Evolutionary conservation across 768 basidiomycete species (phyloP).

Genomic region (Mycena floridula): DNA sequence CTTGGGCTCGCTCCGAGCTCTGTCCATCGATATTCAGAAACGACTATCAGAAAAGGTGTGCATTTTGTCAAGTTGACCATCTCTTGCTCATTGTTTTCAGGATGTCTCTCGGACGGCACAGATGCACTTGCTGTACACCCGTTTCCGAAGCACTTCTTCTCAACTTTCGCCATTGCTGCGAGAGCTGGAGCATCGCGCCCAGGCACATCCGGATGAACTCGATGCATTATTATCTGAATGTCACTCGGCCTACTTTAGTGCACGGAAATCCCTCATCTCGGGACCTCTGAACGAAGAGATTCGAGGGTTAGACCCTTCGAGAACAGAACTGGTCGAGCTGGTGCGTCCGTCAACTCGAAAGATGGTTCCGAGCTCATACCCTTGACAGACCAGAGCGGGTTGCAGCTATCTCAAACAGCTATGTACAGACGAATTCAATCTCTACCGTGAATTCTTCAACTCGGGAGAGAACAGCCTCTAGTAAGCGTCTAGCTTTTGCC

Average conservation of each 20-base stretch:
- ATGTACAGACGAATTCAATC: slow-evolving; percentile 82
- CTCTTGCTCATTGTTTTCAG: slow-evolving; percentile 25
- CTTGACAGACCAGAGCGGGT: slow-evolving; percentile 73
- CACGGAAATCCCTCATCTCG: slow-evolving; percentile 66
- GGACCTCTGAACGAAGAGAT: slow-evolving; percentile 78
- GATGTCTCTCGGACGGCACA: slow-evolving; percentile 77
- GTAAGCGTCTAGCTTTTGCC: slow-evolving; percentile 32
- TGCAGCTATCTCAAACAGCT: slow-evolving; percentile 91
- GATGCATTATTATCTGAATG: slow-evolving; percentile 80
- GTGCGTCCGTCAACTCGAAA: slow-evolving; percentile 31
- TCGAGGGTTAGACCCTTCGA: slow-evolving; percentile 68
- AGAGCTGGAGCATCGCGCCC: slow-evolving; percentile 79
- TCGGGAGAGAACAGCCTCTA: slow-evolving; percentile 57
- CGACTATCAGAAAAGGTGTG: slow-evolving; percentile 72
- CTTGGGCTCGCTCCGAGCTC: slow-evolving; percentile 72
- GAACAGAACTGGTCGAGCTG: slow-evolving; percentile 83
- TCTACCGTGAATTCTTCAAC: slow-evolving; percentile 83
- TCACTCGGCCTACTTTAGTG: slow-evolving; percentile 74
- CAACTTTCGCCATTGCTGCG: slow-evolving; percentile 73
- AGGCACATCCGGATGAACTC: slow-evolving; percentile 78
- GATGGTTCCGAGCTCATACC: slow-evolving; percentile 1
- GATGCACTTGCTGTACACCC: slow-evolving; percentile 82
- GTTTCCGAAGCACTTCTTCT: slow-evolving; percentile 68
- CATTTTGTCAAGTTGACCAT: not conserved
- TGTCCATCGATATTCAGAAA: slow-evolving; percentile 73